Conservation (phyloP, 345 rosid genomes). For the Salix dunnii region DNA sequence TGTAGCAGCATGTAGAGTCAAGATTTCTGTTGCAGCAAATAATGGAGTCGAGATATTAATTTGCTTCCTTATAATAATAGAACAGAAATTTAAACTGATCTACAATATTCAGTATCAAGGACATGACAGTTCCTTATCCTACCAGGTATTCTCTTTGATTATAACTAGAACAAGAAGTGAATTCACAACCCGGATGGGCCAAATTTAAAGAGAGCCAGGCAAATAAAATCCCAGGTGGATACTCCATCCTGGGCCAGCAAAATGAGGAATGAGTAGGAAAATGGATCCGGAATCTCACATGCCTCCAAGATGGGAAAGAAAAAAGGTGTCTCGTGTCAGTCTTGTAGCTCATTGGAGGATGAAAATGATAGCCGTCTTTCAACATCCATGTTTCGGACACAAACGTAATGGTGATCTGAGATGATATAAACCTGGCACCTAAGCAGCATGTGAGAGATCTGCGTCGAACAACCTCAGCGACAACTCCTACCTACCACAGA, state of each 20-base stretch:
- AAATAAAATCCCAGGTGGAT: background rate
- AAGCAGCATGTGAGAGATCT: background rate
- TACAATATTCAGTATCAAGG: too few relatives aligned
- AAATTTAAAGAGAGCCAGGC: background rate
- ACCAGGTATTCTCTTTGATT: background rate
- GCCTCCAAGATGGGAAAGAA: background rate
- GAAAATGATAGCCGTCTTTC: background rate
- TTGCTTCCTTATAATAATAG: too few relatives aligned
- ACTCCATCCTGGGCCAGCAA: too few relatives aligned
- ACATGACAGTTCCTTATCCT: too few relatives aligned
- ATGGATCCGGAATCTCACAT: background rate
- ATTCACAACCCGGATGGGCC: background rate
- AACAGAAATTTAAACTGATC: too few relatives aligned
- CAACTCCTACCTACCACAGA: conserved; percentile 6
- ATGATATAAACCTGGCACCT: background rate
- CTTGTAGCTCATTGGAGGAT: background rate
- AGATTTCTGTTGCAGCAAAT: too few relatives aligned
- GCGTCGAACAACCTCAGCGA: background rate
- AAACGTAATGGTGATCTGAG: background rate
- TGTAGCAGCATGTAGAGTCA: too few relatives aligned
- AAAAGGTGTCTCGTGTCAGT: too few relatives aligned
- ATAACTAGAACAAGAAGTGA: background rate
- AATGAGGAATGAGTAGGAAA: too few relatives aligned
- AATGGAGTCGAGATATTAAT: too few relatives aligned
- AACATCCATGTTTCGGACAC: background rate